Conservation (phyloP, 345 rosid genomes). For the Camelina neglecta region DNA sequence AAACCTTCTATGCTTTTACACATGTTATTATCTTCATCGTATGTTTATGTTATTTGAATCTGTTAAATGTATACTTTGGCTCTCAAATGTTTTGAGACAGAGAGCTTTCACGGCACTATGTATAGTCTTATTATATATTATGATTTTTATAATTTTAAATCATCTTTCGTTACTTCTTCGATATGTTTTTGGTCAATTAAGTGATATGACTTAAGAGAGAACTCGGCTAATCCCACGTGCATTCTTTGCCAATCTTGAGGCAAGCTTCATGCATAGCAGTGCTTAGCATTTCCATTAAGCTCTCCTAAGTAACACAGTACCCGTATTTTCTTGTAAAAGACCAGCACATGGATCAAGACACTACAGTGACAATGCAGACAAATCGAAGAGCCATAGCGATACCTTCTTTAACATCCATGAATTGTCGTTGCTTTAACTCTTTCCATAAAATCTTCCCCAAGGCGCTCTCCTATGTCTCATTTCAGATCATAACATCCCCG, state of each 20-base stretch:
- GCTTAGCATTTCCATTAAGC: conserved; percentile 73
- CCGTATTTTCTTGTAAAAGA: conserved; percentile 48
- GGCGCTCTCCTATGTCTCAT: conserved; percentile 65
- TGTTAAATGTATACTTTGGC: no score
- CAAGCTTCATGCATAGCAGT: conserved; percentile 73
- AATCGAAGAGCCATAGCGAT: conserved; percentile 42
- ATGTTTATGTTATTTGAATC: no score
- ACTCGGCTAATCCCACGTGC: conserved; percentile 57
- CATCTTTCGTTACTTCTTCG: no score
- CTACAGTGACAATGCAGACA: conserved; percentile 1
- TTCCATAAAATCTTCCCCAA: conserved; percentile 66
- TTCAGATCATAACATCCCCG: conserved; percentile 77
- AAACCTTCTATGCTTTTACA: no score
- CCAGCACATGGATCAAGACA: background rate
- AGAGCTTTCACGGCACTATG: no score
- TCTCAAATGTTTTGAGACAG: no score
- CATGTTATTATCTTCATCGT: no score
- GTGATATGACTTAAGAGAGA: background rate
- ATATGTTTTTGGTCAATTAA: no score
- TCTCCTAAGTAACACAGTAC: conserved; percentile 66
- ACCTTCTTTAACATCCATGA: conserved; percentile 58
- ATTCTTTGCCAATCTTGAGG: conserved; percentile 61
- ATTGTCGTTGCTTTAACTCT: conserved; percentile 60
- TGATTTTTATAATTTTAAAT: no score
- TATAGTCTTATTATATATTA: no score